Base-by-base conservation (phyloP, 129 eudicot genomes). In the Apium graveolens region DNA sequence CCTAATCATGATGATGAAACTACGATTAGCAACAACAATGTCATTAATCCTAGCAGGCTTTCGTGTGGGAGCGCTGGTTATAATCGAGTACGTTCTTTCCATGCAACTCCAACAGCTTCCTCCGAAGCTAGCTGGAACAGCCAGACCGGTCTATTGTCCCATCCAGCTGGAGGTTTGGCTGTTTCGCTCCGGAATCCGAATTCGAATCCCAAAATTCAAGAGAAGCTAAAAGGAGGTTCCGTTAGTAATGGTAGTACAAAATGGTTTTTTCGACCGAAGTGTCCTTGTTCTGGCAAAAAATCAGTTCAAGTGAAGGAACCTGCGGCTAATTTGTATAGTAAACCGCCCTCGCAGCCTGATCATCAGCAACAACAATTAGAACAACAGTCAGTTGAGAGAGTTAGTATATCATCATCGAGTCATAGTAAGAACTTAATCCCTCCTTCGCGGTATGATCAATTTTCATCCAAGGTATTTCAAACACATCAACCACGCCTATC, bases 91-190 rank as follows among this genome's bases (percentile, higher is more conserved):
- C 80, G 85, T n/a, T 88, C 92, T 14, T 88, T 86, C 57, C 86
- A 80, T n/a, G 87, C 88, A 3, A 89, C 92, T 24, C 92, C 92
- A 0, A 86, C 92, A 3, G 92, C 88, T 24, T 89, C 92, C 1
- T 89, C 92, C 1, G 92, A 89, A 70, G 92, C 90, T 14, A 86
- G 90, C 78, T 86, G 92, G 92, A 89, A 89, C 60, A 89, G 92
- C 87, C 90, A 86, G 77, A 82, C 88, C 0, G 92, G 92, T 20
- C 84, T 89, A 20, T 73, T 89, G 26, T 53, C 86, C 12, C 86
- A 89, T 43, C 90, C 88, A 0, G 86, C 85, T 5, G 92, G 90
- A 11, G 51, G 82, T 9, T 18, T 78, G 39, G 72, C 83, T 11
- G 82, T 86, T 20, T 82, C 87, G 2, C 7, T 83, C 65, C 79